phyloP scores from a whole-genome alignment of 1,139 yeast genomes.

The Sugiyamaella paludigena region DNA sequence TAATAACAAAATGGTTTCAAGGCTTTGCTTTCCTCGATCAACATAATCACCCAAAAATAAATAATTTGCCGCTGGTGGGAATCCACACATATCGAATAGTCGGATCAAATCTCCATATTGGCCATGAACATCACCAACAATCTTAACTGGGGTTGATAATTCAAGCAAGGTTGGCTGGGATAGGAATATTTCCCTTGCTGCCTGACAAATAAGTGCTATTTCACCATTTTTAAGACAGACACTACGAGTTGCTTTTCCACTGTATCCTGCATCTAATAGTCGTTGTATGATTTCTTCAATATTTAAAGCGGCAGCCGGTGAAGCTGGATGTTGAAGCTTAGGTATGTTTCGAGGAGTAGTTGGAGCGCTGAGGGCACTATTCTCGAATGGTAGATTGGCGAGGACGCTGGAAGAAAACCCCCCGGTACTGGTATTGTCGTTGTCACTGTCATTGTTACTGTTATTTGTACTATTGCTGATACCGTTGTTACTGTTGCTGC shows the following conservation, averaged over 20 bases:
- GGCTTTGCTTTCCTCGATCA: constrained; percentile 91
- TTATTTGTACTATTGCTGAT: constrained; percentile 3
- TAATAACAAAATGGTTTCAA: constrained; percentile 82
- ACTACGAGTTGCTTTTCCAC: constrained; percentile 86
- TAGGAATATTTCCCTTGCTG: constrained; percentile 82
- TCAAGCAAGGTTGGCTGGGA: constrained; percentile 88
- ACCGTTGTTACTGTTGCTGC: background rate
- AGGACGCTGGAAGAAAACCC: background rate
- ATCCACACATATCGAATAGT: constrained; percentile 92
- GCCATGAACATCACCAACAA: constrained; percentile 97
- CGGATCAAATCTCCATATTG: constrained; percentile 90
- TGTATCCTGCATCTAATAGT: constrained; percentile 89
- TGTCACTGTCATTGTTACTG: background rate
- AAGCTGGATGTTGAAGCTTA: constrained; percentile 6
- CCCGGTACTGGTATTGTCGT: background rate
- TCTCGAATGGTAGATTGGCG: constrained; percentile 6
- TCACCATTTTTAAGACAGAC: constrained; percentile 87
- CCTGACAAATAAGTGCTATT: constrained; percentile 78
- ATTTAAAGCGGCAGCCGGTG: constrained; percentile 21
- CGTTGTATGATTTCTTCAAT: constrained; percentile 88
- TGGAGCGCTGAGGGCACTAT: background rate
- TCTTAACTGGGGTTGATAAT: constrained; percentile 91
- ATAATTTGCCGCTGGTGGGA: constrained; percentile 94
- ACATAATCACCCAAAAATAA: constrained; percentile 93
- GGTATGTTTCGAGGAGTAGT: constrained; percentile 10